Conservation (phyloP, 768 basidiomycete genomes). For the Lepiota venenata region DNA sequence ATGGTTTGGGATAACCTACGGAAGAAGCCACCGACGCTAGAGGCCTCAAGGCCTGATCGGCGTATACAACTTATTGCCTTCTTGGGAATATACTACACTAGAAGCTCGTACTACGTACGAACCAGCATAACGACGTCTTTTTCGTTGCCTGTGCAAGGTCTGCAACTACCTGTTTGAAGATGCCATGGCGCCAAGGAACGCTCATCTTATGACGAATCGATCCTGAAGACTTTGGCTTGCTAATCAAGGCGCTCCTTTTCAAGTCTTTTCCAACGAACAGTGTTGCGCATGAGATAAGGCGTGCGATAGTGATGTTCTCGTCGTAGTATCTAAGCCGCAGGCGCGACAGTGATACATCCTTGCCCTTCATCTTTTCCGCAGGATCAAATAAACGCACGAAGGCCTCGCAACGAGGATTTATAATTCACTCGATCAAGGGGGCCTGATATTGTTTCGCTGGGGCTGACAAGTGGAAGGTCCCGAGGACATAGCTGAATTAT, state of each 20-base stretch:
- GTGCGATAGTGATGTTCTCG: conserved; percentile 48
- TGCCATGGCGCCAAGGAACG: background rate
- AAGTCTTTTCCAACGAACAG: conserved; percentile 45
- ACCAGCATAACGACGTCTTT: conserved; percentile 43
- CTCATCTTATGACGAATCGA: conserved; percentile 76
- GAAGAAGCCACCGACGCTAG: conserved; percentile 1
- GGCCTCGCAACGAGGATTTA: too few species aligned
- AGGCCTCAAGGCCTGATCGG: background rate
- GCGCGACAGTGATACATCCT: conserved; percentile 38
- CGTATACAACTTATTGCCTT: background rate
- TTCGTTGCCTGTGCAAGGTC: conserved; percentile 56
- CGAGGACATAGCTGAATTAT: too few species aligned
- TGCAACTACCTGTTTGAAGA: background rate
- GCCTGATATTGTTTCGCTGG: too few species aligned
- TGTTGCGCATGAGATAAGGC: conserved; percentile 75
- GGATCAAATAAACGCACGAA: too few species aligned
- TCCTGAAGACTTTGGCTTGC: conserved; percentile 67
- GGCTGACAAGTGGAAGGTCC: too few species aligned
- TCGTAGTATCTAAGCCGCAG: conserved; percentile 40
- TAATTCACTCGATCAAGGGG: too few species aligned
- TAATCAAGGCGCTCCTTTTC: conserved; percentile 43
- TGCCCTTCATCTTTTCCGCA: conserved; percentile 51
- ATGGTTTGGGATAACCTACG: conserved; percentile 2
- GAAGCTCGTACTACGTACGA: conserved; percentile 15
- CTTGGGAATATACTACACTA: background rate